These are phyloP conservation scores for Emydomyces testavorans DNA, from an alignment of 2,329 filamentous ascomycete species.

Conservation along the genomic window DNA sequence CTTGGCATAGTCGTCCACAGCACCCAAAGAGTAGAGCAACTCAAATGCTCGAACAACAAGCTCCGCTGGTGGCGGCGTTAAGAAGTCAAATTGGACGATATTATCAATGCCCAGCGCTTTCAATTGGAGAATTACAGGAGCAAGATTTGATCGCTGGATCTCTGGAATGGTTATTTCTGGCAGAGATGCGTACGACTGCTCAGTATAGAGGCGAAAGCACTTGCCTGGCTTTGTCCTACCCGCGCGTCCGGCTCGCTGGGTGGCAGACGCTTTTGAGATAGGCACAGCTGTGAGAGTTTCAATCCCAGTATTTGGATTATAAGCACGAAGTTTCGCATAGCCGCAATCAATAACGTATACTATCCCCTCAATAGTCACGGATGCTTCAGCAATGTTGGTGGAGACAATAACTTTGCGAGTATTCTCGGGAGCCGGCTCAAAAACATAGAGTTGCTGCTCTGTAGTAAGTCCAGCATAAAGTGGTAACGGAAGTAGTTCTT, in stretches of 20 bases:
- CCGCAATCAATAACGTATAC: conserved; percentile 84
- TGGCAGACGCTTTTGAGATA: conserved; percentile 83
- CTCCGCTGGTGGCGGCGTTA: conserved; percentile 74
- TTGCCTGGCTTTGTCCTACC: conserved; percentile 84
- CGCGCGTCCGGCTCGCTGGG: conserved; percentile 78
- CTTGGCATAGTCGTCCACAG: conserved; percentile 79
- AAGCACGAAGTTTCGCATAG: conserved; percentile 80
- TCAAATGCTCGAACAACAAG: conserved; percentile 79
- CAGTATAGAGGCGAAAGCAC: conserved; percentile 85
- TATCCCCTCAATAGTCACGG: conserved; percentile 85
- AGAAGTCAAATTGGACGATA: conserved; percentile 76
- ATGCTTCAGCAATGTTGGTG: conserved; percentile 94
- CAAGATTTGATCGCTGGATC: conserved; percentile 83
- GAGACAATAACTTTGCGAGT: conserved; percentile 84
- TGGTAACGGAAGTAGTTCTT: conserved; percentile 58
- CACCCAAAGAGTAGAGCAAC: conserved; percentile 73
- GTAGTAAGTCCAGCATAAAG: conserved; percentile 81
- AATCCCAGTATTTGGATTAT: conserved; percentile 72
- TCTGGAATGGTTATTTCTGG: conserved; percentile 70
- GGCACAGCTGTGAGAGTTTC: conserved; percentile 73
- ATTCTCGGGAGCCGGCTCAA: conserved; percentile 68
- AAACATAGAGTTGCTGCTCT: conserved; percentile 91
- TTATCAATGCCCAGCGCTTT: conserved; percentile 95
- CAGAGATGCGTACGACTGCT: conserved; percentile 55
- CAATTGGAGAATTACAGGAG: conserved; percentile 76